Base-by-base conservation (phyloP, 495 filamentous ascomycete genomes). In the Talaromyces ruber region DNA sequence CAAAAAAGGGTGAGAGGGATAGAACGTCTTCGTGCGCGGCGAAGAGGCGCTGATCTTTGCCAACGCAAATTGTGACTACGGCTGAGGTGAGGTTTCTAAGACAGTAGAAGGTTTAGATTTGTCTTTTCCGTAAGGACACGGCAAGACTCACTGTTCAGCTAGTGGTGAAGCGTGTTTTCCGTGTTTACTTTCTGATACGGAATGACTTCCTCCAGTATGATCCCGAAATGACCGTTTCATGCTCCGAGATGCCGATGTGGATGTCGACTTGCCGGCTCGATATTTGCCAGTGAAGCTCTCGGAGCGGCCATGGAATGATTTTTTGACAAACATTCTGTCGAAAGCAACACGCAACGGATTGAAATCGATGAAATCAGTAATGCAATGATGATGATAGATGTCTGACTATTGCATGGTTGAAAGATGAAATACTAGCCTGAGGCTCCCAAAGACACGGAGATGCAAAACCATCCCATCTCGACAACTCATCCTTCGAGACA, bases 21-120 rank as follows among this genome's bases (percentile, higher is more conserved):
- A 97, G 86, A 66, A 96, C 84, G 68, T 92, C 87, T 76, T 92
- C 89, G 73, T 96, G 93, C 24, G 91, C 91, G 37, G 91, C 91
- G 76, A 97, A 97, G 70, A 95, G 88, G 18, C 90, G 84, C 66
- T 88, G 83, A 61, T 90, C 85, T 11, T 81, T 82, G 6, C 93
- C 93, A 66, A 96, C 84, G 65, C 84, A 79, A 64, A 96, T 80
- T 56, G 90, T 93, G 64, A 96, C 81, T 63, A 96, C 87, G 57
- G 88, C 79, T 14, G 89, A 88, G 68, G 82, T 84, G 67, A 84
- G 47, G 39, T 11, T 50, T 34, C 22, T 47, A 1, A 30, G 47
- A 43, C 21, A 30, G 14, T 11, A 28, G 58, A 21, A 60, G n/a
- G 24, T 29, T 60, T 37, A 29, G 55, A 29, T 47, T 29, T 37